Evolutionary conservation across 2,329 filamentous ascomycete genomes (phyloP), one percentile per base, ranked within the genome.

Genomic region (Botrytis hyacinthi): DNA sequence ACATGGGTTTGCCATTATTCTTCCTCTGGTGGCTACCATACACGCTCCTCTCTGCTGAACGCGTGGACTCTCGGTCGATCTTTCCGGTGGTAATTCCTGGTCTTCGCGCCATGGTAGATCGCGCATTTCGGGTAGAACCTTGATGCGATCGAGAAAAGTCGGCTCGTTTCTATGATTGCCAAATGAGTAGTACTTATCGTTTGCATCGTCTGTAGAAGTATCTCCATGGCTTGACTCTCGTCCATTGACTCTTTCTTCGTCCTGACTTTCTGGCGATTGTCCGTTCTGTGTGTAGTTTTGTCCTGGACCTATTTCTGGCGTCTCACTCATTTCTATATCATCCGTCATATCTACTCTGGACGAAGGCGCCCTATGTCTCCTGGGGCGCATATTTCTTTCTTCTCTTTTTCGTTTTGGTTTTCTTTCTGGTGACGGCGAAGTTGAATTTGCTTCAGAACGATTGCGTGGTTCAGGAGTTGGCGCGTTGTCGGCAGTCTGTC

Each of bases 91-190:
- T 18, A 79, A 65, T 63, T 76, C 76, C 62, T 78, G 77, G 29
- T 78, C 78, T 42, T 62, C 26, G 20, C 78, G 74, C 79, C 79
- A 80, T 73, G 79, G 79, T 37, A 80, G 75, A 44, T 63, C 20
- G 12, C 79, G 75, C 29, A 78, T 60, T 71, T 75, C 73, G 2
- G 79, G 78, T 4, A 78, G 46, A 40, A 57, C 59, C 29, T 70
- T 72, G 48, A 73, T 70, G 42, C 71, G 71, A 54, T 73, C 63
- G 40, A 73, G 42, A 4, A 73, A 73, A 12, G 71, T 73, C 29
- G 66, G 66, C 48, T 69, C 66, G 6, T 69, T 69, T 42, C 48
- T 69, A 57, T 69, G 66, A 10, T n/a, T 69, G 18, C 48, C 7
- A 26, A 69, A 32, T 16, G 66, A 69, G n/a, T 44, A 69, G 48